These are phyloP conservation scores for Penicillium desertorum DNA, from an alignment of 495 filamentous ascomycete species.

Conservation along the genomic window DNA sequence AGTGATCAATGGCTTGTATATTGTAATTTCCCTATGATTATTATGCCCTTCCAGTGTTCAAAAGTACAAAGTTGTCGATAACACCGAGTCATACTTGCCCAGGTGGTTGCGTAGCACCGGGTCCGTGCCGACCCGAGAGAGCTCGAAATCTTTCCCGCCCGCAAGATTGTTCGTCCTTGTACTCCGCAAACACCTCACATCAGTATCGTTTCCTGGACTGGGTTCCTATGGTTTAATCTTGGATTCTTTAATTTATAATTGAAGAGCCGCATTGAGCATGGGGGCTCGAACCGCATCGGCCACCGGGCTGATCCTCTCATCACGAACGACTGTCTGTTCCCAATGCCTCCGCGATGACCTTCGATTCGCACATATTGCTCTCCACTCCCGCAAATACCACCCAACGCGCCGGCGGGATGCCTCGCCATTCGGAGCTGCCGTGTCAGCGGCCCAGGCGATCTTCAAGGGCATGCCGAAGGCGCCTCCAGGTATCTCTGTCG, in stretches of 20 bases:
- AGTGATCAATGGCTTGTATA: neutral
- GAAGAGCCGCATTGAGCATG: slow-evolving; percentile 34
- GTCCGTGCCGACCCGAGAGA: slow-evolving; percentile 35
- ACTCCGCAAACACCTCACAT: slow-evolving; percentile 10
- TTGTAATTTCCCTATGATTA: neutral
- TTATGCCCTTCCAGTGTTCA: neutral
- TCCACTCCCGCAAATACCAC: slow-evolving; percentile 46
- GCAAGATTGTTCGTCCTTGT: slow-evolving; percentile 25
- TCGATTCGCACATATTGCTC: slow-evolving; percentile 21
- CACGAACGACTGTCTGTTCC: slow-evolving; percentile 43
- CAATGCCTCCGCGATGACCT: slow-evolving; percentile 50
- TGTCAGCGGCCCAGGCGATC: slow-evolving; percentile 74
- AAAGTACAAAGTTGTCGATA: neutral
- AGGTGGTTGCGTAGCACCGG: slow-evolving; percentile 23
- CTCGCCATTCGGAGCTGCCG: slow-evolving; percentile 65
- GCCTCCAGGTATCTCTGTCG: slow-evolving; percentile 61
- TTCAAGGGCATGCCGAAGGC: slow-evolving; percentile 68
- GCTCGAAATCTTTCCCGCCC: slow-evolving; percentile 34
- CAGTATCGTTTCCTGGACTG: neutral
- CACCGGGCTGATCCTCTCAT: slow-evolving; percentile 41
- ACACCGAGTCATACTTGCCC: neutral
- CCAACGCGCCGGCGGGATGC: slow-evolving; percentile 43
- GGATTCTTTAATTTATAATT: slow-evolving; percentile 2
- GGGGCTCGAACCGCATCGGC: slow-evolving; percentile 44
- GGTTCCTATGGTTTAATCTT: slow-evolving; percentile 15